Percentiles rank a stretch among this genome's conserved stretches.
phyloP scores from a whole-genome alignment of 2,329 filamentous ascomycete species.

The Thelonectria rubi region DNA sequence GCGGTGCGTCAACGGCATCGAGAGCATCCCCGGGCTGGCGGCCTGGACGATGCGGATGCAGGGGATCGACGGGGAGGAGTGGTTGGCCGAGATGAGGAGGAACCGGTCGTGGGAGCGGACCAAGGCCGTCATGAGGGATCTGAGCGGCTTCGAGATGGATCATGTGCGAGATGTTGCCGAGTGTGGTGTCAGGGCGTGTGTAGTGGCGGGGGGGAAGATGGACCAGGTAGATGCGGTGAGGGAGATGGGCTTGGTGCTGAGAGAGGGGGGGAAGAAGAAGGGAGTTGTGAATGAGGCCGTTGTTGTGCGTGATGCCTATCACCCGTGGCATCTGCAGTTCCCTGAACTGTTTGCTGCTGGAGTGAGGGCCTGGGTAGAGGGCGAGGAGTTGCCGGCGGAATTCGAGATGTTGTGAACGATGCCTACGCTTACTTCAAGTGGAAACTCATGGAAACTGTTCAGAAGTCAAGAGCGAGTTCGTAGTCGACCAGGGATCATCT shows the following conservation, averaged over 20 bases:
- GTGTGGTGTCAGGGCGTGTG: constrained; percentile 19
- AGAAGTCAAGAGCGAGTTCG: no score
- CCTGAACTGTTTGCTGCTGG: constrained; percentile 28
- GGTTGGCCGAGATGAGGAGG: constrained; percentile 11
- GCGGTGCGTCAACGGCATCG: constrained; percentile 6
- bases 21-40: constrained; percentile 13
- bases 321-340: constrained; percentile 31
- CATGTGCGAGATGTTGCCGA: background rate
- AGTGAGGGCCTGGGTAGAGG: constrained; percentile 15
- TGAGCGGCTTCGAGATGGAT: constrained; percentile 16
- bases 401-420: constrained; percentile 5
- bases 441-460: no score
- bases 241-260: constrained; percentile 18
- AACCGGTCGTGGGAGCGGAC: constrained; percentile 24
- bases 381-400: constrained; percentile 8
- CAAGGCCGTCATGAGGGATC: background rate
- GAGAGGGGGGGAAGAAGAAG: background rate
- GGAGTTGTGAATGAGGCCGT: constrained; percentile 20
- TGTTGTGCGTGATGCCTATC: constrained; percentile 26
- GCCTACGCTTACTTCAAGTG: background rate
- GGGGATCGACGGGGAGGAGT: constrained; percentile 29
- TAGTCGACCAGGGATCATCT: no score
- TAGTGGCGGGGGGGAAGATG: constrained; percentile 28
- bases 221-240: constrained; percentile 20
- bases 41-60: constrained; percentile 11